Evolutionary conservation across 768 basidiomycete genomes (phyloP), one percentile per base, ranked within the genome.

Genomic region (Saitozyma podzolica): DNA sequence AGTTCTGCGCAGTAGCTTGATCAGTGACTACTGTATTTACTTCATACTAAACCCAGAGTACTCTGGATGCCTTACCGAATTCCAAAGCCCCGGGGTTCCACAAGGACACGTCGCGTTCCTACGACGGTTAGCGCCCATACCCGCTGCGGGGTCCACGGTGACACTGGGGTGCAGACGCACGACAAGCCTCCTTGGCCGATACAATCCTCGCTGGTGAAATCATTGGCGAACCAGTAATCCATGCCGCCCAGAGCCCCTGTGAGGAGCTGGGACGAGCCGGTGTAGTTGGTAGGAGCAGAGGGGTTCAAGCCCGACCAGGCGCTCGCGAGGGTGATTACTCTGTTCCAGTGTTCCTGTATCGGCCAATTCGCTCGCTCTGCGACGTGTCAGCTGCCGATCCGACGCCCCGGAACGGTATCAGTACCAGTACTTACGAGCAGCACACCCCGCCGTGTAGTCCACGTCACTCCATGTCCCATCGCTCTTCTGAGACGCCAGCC

Each of bases 301-400:
- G 39, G 53, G 6, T 58, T 40, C 40, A 40, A 56, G 9, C 54
- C 42, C n/a, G 50, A 53, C 17, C 51, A 53, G 11, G 45, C 52
- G 13, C 62, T 53, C 29, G 56, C 56, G 43, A 66, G 50, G 63
- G 53, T 56, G 77, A 80, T 66, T 9, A 78, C 61, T 14, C 80
- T 64, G 10, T 54, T 45, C 79, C 86, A 88, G 65, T 88, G 87
- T 1, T 65, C 74, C 73, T 85, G 82, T 11, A 87, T 87, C 9
- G 87, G 87, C 88, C 88, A 89, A 66, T 87, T 89, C 6, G 87
- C 87, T 10, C 84, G 82, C 58, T 83, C 65, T 66, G 45, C 11
- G 1, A 47, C 9, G 40, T 2, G 6, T 13, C 39, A 40, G 47
- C 17, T 3, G 17, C 40, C 50, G n/a, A 45, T 2, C n/a, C 7